phyloP scores from a whole-genome alignment of 371 early-diverging fungal species.

The Mortierella sp. region DNA sequence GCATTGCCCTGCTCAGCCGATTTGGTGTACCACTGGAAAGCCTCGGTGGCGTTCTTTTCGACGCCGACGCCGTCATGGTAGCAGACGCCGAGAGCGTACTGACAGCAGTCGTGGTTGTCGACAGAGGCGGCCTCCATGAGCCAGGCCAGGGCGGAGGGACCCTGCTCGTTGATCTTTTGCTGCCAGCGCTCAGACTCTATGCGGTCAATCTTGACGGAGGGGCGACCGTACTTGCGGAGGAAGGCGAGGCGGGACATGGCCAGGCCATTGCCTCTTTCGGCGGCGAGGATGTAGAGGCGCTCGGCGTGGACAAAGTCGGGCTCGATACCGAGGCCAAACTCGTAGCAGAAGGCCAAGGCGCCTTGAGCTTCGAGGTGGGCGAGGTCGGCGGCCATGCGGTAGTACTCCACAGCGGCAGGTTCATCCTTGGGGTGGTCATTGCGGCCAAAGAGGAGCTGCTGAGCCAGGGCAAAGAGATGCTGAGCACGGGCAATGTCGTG shows the following conservation, averaged over 20 bases:
- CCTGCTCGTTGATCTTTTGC: slow-evolving; percentile 54
- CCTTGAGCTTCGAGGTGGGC: slow-evolving; percentile 62
- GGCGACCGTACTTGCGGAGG: slow-evolving; percentile 81
- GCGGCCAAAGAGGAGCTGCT: slow-evolving; percentile 70
- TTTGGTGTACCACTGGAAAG: slow-evolving; percentile 77
- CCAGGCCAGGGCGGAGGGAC: slow-evolving; percentile 62
- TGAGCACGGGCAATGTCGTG: slow-evolving; percentile 33
- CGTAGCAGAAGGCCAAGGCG: slow-evolving; percentile 76
- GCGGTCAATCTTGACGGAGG: slow-evolving; percentile 78
- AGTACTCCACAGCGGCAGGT: slow-evolving; percentile 58
- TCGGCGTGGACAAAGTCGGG: slow-evolving; percentile 70
- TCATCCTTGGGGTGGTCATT: slow-evolving; percentile 56
- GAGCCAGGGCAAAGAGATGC: slow-evolving; percentile 57
- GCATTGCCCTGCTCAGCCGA: slow-evolving; percentile 82
- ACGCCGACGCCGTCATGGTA: slow-evolving; percentile 88
- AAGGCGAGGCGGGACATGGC: slow-evolving; percentile 75
- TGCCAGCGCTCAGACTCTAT: slow-evolving; percentile 76
- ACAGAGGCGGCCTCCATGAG: slow-evolving; percentile 64
- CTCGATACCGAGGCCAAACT: slow-evolving; percentile 78
- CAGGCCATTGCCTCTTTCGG: slow-evolving; percentile 64
- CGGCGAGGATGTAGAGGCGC: slow-evolving; percentile 67
- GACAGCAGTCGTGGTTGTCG: slow-evolving; percentile 56
- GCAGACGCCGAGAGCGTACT: slow-evolving; percentile 78
- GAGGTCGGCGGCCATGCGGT: slow-evolving; percentile 55
- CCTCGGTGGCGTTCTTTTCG: slow-evolving; percentile 68